Evolutionary conservation across 2,329 filamentous ascomycete species (phyloP), one percentile per base, ranked within the genome.

Genomic region (Penicillium sp.): DNA sequence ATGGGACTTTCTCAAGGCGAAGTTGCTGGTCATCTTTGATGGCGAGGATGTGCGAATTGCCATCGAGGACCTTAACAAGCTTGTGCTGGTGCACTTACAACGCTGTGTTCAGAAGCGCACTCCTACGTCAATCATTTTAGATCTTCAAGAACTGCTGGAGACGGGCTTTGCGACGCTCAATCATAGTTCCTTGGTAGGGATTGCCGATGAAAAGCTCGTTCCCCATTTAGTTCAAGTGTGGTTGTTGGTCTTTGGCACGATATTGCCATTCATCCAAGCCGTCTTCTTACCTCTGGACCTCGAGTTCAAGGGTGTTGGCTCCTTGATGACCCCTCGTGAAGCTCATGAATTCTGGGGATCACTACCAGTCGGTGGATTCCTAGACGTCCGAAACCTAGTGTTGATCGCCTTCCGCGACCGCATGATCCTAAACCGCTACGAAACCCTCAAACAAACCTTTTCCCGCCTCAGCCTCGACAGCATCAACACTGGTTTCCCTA

Each of bases 221-320:
- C 90, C 91, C 0, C 87, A 91, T 55, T 81, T 99, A 1, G 93
- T 97, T 2, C 91, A 96, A 70, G 87, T 97, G 70, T 99, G 95
- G 95, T 85, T 96, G 57, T 87, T 95, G 47, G 93, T 95, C 0
- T 97, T 97, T 68, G 93, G 91, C 3, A 90, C 86, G 7, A 90
- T 98, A 37, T 77, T 98, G 5, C 95, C 95, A 0, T 98, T 96
- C 70, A 87, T 99, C 67, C 93, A 98, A 77, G 92, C 93, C 1
- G 93, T 97, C 1, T 97, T 99, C 70, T 79, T 99, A 1, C 95
- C 93, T 0, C 79, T 99, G 1, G 95, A 99, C 69, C 84, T 96
- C 11, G 95, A 99, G 71, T 96, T 99, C 71, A 88, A 91, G 52
- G 95, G 93, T 6, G 84, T 84, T 47, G 95, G 95, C 16, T 81